Conservation (phyloP, 176 grass and related monocot species). For the Chrysopogon serrulatus region DNA sequence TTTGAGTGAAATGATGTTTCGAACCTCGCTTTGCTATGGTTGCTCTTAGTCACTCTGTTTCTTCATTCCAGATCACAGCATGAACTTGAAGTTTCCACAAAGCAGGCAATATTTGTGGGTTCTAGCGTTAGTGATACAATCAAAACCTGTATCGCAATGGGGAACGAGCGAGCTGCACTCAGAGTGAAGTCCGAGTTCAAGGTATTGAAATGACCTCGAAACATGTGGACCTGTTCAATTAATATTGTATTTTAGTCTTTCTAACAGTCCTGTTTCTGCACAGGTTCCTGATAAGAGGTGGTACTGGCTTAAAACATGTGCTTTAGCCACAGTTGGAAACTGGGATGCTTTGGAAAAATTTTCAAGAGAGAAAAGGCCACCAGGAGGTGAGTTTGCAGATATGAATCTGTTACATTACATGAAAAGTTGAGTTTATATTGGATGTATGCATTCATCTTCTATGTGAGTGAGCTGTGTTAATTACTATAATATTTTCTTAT, state of each 20-base stretch:
- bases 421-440: not conserved
- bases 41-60: not conserved
- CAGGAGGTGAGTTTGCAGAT: conserved; percentile 67
- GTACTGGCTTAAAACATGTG: conserved; percentile 99
- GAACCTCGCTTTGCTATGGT: not conserved
- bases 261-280: conserved; percentile 12
- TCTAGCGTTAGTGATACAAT: conserved; percentile 99
- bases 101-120: conserved; percentile 94
- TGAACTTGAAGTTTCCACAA: conserved; percentile 94
- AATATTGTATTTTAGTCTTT: conserved; percentile 4
- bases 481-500: not conserved
- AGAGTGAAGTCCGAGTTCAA: conserved; percentile 95
- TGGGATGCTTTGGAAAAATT: conserved; percentile 96
- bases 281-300: conserved; percentile 99
- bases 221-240: conserved; percentile 3
- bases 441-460: conserved; percentile 1
- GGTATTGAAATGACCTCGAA: conserved; percentile 37
- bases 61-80: conserved; percentile 67
- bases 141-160: conserved; percentile 90
- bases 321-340: conserved; percentile 90
- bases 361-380: conserved; percentile 84
- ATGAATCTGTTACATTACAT: not conserved
- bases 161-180: conserved; percentile 82
- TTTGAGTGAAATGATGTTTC: not conserved
- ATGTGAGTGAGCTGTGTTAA: not conserved